Percentiles rank a stretch among this genome's conserved stretches.
Conservation (phyloP, 805 yeast species). For the Hanseniaspora thailandica region DNA sequence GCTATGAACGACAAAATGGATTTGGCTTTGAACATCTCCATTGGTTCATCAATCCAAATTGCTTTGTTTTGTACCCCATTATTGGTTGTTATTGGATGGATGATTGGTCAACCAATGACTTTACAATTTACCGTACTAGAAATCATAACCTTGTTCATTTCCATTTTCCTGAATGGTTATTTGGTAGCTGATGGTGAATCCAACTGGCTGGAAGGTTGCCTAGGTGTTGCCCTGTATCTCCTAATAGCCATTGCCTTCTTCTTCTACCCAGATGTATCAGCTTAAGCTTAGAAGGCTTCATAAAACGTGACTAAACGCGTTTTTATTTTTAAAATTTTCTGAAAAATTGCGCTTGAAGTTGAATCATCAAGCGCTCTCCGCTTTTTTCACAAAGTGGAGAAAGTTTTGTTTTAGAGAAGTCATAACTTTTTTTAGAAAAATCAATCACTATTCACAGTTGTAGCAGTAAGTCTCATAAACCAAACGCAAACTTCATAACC, state of each 20-base stretch:
- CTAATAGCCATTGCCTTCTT: conserved; percentile 84
- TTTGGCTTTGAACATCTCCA: conserved; percentile 90
- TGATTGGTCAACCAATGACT: conserved; percentile 80
- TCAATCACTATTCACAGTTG: no score
- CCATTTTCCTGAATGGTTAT: conserved; percentile 79
- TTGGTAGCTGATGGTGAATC: conserved; percentile 86
- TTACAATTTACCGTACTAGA: conserved; percentile 85
- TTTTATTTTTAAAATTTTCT: no score
- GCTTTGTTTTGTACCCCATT: conserved; percentile 93
- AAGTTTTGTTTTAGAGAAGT: no score
- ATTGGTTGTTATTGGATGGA: conserved; percentile 91
- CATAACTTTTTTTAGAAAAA: no score
- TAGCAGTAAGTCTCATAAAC: no score
- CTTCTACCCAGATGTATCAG: conserved; percentile 58
- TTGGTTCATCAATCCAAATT: conserved; percentile 90
- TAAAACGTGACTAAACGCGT: background rate
- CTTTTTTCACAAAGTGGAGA: no score
- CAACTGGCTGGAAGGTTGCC: conserved; percentile 93
- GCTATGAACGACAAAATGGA: conserved; percentile 97
- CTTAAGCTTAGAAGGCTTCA: conserved; percentile 5
- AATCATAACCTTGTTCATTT: conserved; percentile 79
- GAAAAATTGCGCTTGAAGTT: no score
- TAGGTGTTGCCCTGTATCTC: conserved; percentile 76
- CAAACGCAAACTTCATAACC: background rate
- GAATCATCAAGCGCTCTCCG: background rate